Evolutionary conservation across 179 eudicot genomes (phyloP), one percentile per base, ranked within the genome.

Genomic region (Sideroxylon spinosum): DNA sequence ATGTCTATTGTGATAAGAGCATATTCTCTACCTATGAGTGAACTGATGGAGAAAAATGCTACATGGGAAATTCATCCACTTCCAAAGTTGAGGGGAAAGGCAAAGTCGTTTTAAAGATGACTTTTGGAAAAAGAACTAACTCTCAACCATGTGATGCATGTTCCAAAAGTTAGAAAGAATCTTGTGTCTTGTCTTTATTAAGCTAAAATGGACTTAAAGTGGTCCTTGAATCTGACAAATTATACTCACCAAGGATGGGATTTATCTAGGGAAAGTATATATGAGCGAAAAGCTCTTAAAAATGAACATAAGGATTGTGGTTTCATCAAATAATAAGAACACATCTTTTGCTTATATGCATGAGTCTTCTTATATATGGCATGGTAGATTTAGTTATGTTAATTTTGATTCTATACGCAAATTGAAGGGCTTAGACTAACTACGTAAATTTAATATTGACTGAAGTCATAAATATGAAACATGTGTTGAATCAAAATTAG

Each of bases 71-170:
- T 44, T 70, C 53, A 10, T 3, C 48, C 5, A 48, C 74, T 17
- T 70, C 57, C 14, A 49, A 48, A 20, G 26, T 17, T 49, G 14
- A 71, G n/a, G 75, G 37, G 37, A n/a, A 49, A 4, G 61, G 60
- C 20, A 71, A 49, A 23, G 29, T 71, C 0, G 3, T 71, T 8
- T 49, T 71, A 50, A 10, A 22, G 26, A 6, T 71, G 29, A 71
- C 32, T 0, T 71, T 14, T 7, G 32, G 62, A 10, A 71, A n/a
- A 71, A 9, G 60, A 49, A 13, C 4, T 71, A 23, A 71, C 32
- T n/a, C 75, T 71, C 29, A 71, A 71, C 60, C 50, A 71, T 71
- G 75, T 71, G 22, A 11, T 70, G 23, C 37, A 71, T 71, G 75
- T 71, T 22, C 62, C 37, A 46, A 29, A 71, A 9, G 25, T 71